Conservation (phyloP, 2,329 filamentous ascomycete genomes). For the Akanthomyces uredinophilus region DNA sequence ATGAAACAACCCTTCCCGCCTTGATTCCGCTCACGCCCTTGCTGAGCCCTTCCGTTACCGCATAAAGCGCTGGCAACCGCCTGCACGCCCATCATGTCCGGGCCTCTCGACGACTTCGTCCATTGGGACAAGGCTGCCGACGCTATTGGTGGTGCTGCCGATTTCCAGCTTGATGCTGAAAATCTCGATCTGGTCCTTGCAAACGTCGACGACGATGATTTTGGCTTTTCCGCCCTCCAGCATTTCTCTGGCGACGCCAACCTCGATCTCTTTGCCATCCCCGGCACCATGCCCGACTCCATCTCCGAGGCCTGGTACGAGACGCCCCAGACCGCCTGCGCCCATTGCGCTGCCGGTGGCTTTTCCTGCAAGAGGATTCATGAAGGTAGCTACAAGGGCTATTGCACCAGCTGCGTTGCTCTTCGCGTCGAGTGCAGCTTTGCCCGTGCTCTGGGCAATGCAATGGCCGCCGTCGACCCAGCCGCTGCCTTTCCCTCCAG, state of each 20-base stretch:
- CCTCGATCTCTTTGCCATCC: constrained; percentile 26
- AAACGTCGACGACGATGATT: constrained; percentile 54
- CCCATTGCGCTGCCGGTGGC: constrained; percentile 45
- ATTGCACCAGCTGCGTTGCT: constrained; percentile 59
- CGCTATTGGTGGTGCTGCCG: constrained; percentile 25
- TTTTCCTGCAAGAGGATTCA: constrained; percentile 57
- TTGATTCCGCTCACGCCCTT: constrained; percentile 16
- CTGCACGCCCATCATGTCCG: constrained; percentile 10
- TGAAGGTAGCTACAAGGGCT: constrained; percentile 55
- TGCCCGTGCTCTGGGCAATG: constrained; percentile 33
- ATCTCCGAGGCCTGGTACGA: constrained; percentile 24
- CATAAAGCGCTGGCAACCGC: background rate
- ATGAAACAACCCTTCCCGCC: constrained; percentile 21
- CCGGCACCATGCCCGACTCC: constrained; percentile 20
- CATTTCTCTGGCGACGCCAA: constrained; percentile 45
- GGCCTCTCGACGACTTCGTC: constrained; percentile 59
- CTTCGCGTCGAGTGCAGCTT: constrained; percentile 56
- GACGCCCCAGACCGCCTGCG: constrained; percentile 44
- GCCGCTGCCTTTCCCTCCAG: constrained; percentile 39
- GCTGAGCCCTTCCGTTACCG: background rate
- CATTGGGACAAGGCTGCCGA: constrained; percentile 52
- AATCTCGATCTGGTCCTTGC: constrained; percentile 51
- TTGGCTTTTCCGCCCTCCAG: constrained; percentile 54
- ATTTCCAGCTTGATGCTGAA: constrained; percentile 24
- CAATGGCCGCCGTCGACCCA: constrained; percentile 27